Evolutionary conservation across 495 filamentous ascomycete genomes (phyloP).

Genomic region (Lentithecium fluviatile): DNA sequence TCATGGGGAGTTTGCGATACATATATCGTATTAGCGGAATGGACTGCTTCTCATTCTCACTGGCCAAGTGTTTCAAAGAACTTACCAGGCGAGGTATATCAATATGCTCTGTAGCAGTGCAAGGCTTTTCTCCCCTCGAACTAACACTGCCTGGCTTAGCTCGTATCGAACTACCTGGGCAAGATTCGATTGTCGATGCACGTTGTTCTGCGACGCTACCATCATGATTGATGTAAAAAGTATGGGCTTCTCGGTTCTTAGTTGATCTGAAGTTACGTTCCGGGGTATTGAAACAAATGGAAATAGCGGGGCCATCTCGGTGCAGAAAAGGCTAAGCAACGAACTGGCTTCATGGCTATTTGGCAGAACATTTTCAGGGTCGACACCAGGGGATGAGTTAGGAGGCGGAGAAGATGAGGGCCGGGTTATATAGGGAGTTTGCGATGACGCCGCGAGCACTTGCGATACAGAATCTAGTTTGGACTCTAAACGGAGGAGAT

Average conservation of each 20-base stretch:
- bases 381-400: background rate
- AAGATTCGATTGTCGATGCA: background rate
- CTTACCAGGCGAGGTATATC: slow-evolving; percentile 5
- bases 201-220: slow-evolving; percentile 1
- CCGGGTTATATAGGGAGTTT: too few relatives aligned
- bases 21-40: too few relatives aligned
- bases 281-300: background rate
- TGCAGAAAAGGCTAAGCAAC: slow-evolving; percentile 2
- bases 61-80: too few relatives aligned
- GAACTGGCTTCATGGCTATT: background rate
- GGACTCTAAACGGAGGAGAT: background rate
- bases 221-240: slow-evolving; percentile 3
- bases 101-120: background rate
- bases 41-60: too few relatives aligned
- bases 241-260: slow-evolving; percentile 1
- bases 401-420: background rate
- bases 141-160: background rate
- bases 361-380: too few relatives aligned
- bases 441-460: background rate
- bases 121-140: background rate
- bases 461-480: background rate
- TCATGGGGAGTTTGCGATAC: too few relatives aligned
- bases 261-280: background rate
- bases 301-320: slow-evolving; percentile 3
- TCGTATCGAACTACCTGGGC: background rate